Conservation (phyloP, 2,329 filamentous ascomycete species). For the Ampelomyces quisqualis region DNA sequence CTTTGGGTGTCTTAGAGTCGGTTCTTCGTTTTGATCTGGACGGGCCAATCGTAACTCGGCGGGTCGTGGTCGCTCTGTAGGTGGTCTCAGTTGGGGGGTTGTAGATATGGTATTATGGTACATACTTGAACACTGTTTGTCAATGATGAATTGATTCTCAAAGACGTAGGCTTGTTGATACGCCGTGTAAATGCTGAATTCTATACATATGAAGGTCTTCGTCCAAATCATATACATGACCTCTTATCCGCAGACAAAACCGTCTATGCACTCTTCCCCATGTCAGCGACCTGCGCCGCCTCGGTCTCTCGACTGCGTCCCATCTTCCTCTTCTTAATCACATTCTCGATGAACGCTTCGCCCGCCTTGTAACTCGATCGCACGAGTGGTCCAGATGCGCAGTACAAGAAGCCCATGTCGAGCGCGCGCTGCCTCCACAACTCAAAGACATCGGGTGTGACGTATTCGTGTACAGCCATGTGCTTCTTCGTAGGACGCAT, state of each 20-base stretch:
- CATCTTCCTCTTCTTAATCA: constrained; percentile 69
- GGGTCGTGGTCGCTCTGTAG: too few species aligned
- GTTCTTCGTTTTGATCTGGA: too few species aligned
- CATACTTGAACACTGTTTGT: too few species aligned
- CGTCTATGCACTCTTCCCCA: neutral
- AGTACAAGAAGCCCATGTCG: constrained; percentile 96
- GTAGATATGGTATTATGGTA: too few species aligned
- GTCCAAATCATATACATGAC: neutral
- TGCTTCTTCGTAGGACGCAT: constrained; percentile 98
- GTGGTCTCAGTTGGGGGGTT: too few species aligned
- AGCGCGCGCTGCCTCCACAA: constrained; percentile 86
- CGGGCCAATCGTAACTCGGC: too few species aligned
- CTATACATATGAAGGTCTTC: too few species aligned
- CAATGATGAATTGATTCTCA: neutral
- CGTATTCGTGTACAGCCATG: constrained; percentile 94
- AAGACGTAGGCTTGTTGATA: neutral
- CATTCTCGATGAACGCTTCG: constrained; percentile 98
- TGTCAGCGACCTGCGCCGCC: constrained; percentile 6
- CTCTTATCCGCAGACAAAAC: neutral
- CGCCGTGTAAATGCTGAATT: neutral
- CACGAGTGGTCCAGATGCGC: constrained; percentile 88
- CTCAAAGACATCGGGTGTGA: constrained; percentile 89
- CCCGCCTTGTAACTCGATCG: constrained; percentile 97
- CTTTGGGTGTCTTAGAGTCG: too few species aligned
- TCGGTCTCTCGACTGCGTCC: constrained; percentile 13